Base-by-base conservation (phyloP, 2,329 filamentous ascomycete genomes). In the Apiospora koreana region DNA sequence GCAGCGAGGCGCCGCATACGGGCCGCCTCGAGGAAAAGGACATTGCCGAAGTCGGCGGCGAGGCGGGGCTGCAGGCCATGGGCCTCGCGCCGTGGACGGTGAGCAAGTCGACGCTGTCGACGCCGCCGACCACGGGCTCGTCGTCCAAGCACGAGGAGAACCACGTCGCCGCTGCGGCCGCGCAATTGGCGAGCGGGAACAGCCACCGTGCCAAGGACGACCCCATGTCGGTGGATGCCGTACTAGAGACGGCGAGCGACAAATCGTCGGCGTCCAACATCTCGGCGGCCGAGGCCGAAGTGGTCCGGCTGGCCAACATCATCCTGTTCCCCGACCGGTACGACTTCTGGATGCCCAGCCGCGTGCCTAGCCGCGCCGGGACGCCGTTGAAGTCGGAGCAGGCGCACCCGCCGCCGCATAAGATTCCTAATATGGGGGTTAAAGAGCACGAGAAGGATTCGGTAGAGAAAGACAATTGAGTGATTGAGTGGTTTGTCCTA, bases 321-420 rank as follows among this genome's bases (percentile, higher is more conserved):
- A 88, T 89, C 68, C 77, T 88, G 38, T 88, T 88, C 72, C 86
- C 86, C 2, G 86, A 87, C 71, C 80, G 82, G 21, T 86, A 84
- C 72, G 83, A 84, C 74, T 84, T 85, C 70, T 85, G 83, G 75
- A 84, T 84, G 80, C 80, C 82, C 16, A 83, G 81, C 69, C 68
- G 78, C 3, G 65, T 69, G 75, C 45, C 45, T 31, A 28, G 25
- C 23, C 50, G 50, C 3, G 43, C 66, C 66, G 66, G 45, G 14
- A 68, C 66, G 1, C 66, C 66, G 8, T 23, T 62, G 31, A 62
- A 62, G 65, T 31, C 65, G 9, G 31, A 46, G 14, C 42, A 31
- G 64, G 31, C 31, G 16, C 31, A 41, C 10, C 62, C 42, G 62
- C 64, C 42, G 42, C 14, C 42, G 25, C 65, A 25, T 18, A 67